Percentiles rank a stretch among this genome's conserved stretches.
phyloP scores from a whole-genome alignment of 1,139 yeast genomes.

The Candida sp. region DNA sequence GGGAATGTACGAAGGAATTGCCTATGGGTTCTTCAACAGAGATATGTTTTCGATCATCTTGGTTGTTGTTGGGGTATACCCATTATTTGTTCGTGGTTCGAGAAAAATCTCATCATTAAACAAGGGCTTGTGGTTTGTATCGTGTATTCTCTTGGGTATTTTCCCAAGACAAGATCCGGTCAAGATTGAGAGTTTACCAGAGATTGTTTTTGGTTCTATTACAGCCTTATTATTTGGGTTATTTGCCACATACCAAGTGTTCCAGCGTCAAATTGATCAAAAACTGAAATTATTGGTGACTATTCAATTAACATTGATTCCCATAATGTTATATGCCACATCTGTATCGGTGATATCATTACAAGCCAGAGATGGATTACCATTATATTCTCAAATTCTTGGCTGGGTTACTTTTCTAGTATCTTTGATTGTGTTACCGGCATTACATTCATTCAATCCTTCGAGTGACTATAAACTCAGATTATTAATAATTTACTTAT shows the following conservation, averaged over 20 bases:
- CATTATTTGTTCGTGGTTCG: slow-evolving; percentile 49
- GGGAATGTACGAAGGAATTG: slow-evolving; percentile 78
- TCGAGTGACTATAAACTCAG: slow-evolving; percentile 72
- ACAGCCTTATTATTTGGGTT: slow-evolving; percentile 52
- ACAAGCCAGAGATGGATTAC: slow-evolving; percentile 78
- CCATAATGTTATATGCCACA: slow-evolving; percentile 61
- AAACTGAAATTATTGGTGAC: slow-evolving; percentile 33
- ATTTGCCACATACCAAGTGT: slow-evolving; percentile 28
- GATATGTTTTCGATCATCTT: slow-evolving; percentile 74
- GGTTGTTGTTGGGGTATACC: slow-evolving; percentile 66
- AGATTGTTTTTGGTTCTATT: slow-evolving; percentile 69
- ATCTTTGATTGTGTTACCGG: slow-evolving; percentile 65
- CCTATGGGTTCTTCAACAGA: slow-evolving; percentile 86
- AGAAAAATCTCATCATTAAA: slow-evolving; percentile 12
- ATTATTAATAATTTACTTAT: slow-evolving; percentile 67
- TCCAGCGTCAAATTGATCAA: slow-evolving; percentile 13
- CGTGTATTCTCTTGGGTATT: slow-evolving; percentile 65
- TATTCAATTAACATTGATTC: slow-evolving; percentile 57
- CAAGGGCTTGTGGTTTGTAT: slow-evolving; percentile 54
- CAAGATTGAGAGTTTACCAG: slow-evolving; percentile 68
- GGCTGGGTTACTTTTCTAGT: slow-evolving; percentile 72
- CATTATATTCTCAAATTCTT: slow-evolving; percentile 64
- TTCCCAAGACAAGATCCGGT: slow-evolving; percentile 89
- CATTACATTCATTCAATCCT: slow-evolving; percentile 54
- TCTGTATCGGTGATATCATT: slow-evolving; percentile 68